Evolutionary conservation across 768 basidiomycete genomes (phyloP).

Genomic region (Tulasnella sp.): DNA sequence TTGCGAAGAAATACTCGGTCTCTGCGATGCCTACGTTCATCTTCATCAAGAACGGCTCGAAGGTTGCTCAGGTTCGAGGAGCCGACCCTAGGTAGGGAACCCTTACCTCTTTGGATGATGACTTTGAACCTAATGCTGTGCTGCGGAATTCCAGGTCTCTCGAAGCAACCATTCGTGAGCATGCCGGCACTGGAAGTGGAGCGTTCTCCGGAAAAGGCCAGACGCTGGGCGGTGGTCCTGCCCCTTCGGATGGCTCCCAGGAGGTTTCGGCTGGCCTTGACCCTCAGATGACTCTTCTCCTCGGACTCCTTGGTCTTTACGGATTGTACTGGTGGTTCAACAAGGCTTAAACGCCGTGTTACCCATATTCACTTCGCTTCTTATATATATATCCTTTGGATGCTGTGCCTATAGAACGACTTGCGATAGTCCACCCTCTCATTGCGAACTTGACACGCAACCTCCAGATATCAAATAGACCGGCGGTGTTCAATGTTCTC

Average conservation of each 20-base stretch:
- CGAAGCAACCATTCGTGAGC: constrained; percentile 55
- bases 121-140: not conserved
- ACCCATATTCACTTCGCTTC: not conserved
- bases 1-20: constrained; percentile 59
- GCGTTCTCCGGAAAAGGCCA: constrained; percentile 72
- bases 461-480: not conserved
- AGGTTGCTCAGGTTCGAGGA: constrained; percentile 70
- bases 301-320: constrained; percentile 63
- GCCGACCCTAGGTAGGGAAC: constrained; percentile 59
- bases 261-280: constrained; percentile 50
- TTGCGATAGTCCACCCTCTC: not conserved
- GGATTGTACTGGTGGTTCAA: constrained; percentile 49
- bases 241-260: constrained; percentile 40
- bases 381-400: not conserved
- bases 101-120: not conserved
- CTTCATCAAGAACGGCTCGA: constrained; percentile 62
- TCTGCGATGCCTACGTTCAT: constrained; percentile 85
- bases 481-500: not conserved
- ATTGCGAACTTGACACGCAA: not conserved
- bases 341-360: not conserved
- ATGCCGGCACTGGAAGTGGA: constrained; percentile 45
- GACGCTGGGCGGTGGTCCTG: constrained; percentile 54
- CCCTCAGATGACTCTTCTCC: constrained; percentile 63
- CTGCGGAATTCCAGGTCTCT: constrained; percentile 48
- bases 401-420: not conserved